Evolutionary conservation across 2,329 filamentous ascomycete genomes (phyloP), one percentile per base, ranked within the genome.

Genomic region (Cyclaneusma minus): DNA sequence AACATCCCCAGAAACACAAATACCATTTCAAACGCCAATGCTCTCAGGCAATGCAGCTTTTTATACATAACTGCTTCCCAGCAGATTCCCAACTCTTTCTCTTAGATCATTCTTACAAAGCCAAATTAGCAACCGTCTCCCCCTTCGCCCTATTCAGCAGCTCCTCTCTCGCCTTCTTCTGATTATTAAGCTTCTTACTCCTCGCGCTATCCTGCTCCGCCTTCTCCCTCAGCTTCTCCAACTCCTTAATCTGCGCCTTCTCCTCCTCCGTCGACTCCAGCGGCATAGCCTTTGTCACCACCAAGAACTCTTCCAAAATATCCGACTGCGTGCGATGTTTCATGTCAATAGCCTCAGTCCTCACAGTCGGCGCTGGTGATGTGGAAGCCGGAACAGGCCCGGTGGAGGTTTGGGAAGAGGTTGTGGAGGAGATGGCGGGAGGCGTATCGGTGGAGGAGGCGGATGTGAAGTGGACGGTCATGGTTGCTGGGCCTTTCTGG

Each of bases 401-500:
- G 16, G 49, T 52, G 22, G 66, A 66, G 15, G 64, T 67, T 16
- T 47, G 44, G 13, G 58, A 54, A 35, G 60, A 57, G 17, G 50
- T 47, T 35, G 50, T 29, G 38, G 45, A 22, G 30, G 51, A 34
- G 12, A 33, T 34, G 9, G 39, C 34, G 4, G 40, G 27, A 8
- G 37, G 28, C 13, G 30, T 29, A 19, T 12, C 28, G 6, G 29
- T 28, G 9, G 37, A 20, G 10, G 29, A 21, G 12, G 29, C 13
- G 12, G 55, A 56, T 31, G 42, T 59, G 40, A 75, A 66, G 54
- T 76, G 75, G 40, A 85, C 58, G 33, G 67, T 71, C 54, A 84
- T 59, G 24, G 57, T 61, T 9, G 78, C 68, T 5, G 65, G 56
- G 13, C 58, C 58, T 4, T 57, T 49, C 38, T 70, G 60, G 22